Conservation (phyloP, 139 green algal genomes). For the Chlorella sp. region DNA sequence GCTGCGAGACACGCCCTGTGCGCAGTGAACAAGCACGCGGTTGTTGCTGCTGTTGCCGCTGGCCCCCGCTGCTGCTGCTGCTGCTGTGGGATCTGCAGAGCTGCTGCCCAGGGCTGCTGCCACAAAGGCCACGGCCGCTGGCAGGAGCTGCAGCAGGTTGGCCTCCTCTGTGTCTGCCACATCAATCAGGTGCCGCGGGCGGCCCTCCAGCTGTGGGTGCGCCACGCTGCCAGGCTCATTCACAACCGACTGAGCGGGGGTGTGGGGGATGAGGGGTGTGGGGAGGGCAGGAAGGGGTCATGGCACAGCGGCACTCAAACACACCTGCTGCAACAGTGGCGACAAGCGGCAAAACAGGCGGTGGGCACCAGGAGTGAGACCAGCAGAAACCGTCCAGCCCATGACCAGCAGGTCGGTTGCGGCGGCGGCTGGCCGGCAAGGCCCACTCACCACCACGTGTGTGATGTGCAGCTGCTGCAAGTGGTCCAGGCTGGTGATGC, state of each 20-base stretch:
- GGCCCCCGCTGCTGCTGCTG: background rate
- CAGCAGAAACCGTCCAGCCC: background rate
- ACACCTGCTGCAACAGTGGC: too few relatives aligned
- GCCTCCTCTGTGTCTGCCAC: constrained; percentile 43
- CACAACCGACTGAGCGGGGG: constrained; percentile 27
- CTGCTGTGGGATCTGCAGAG: background rate
- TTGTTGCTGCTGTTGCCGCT: background rate
- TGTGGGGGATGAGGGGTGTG: background rate
- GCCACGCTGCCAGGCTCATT: constrained; percentile 12
- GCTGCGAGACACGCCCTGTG: constrained; percentile 50
- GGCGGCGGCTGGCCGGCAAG: background rate
- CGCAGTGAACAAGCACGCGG: constrained; percentile 50
- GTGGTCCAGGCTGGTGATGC: constrained; percentile 42
- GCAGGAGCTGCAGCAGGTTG: constrained; percentile 43
- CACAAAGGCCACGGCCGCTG: constrained; percentile 40
- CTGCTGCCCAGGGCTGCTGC: background rate
- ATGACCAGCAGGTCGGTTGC: background rate
- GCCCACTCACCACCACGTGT: constrained; percentile 58
- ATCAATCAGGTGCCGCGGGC: constrained; percentile 31
- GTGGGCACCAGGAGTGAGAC: too few relatives aligned
- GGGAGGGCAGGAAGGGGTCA: background rate
- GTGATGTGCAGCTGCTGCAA: constrained; percentile 55
- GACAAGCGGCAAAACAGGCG: too few relatives aligned
- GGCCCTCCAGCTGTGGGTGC: background rate
- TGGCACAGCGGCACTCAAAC: background rate